Conservation (phyloP, 441 rosid species). For the Aquilaria agallochum region DNA sequence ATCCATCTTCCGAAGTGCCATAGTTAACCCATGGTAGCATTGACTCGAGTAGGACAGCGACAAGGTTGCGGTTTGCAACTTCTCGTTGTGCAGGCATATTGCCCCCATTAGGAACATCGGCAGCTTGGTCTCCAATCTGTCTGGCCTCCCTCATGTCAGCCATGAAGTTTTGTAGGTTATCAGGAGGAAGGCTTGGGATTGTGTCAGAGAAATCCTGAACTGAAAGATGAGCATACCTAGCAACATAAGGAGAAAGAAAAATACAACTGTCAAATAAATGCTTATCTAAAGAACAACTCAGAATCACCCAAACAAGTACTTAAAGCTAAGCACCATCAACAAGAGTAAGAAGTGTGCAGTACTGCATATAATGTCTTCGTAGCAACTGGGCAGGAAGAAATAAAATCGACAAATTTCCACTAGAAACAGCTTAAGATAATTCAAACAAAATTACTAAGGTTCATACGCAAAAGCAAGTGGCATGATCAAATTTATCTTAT, state of each 20-base stretch:
- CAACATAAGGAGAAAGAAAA: slow-evolving; percentile 1
- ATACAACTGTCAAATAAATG: slow-evolving; percentile 2
- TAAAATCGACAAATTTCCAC: no score
- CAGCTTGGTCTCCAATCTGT: slow-evolving; percentile 37
- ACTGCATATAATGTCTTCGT: no score
- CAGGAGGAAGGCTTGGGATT: slow-evolving; percentile 78
- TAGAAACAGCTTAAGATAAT: no score
- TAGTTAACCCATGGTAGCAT: slow-evolving; percentile 76
- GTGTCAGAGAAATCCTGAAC: slow-evolving; percentile 79
- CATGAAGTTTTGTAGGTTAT: slow-evolving; percentile 77
- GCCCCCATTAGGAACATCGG: slow-evolving; percentile 30
- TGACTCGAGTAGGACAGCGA: slow-evolving; percentile 71
- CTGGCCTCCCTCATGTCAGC: slow-evolving; percentile 50
- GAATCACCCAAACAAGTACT: no score
- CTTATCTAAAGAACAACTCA: no score
- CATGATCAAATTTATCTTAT: neutral
- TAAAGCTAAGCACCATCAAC: no score
- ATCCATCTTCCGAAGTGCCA: slow-evolving; percentile 41
- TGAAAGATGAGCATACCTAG: slow-evolving; percentile 73
- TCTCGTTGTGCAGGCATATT: slow-evolving; percentile 35
- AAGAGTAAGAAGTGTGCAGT: no score
- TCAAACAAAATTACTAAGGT: no score
- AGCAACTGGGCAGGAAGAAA: no score
- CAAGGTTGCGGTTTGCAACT: slow-evolving; percentile 54
- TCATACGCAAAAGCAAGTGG: no score